These are phyloP conservation scores for Penicillium sp. DNA, from an alignment of 2,329 filamentous ascomycete genomes.

Conservation along the genomic window DNA sequence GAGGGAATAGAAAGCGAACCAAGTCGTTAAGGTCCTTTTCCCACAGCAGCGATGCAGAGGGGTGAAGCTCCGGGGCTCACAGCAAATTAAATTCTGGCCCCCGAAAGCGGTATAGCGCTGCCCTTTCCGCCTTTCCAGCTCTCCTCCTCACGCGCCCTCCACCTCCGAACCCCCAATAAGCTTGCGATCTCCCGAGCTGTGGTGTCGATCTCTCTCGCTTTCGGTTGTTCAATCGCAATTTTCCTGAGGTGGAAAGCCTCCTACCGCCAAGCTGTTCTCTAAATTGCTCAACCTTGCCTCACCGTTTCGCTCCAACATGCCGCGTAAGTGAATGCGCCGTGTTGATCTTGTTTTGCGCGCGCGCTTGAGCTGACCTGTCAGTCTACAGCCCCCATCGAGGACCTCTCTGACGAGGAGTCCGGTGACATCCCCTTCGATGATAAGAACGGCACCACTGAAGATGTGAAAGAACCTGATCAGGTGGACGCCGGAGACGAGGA, in stretches of 20 bases:
- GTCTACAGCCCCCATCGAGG: conserved; percentile 40
- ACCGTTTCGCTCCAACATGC: conserved; percentile 41
- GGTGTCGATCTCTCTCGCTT: background rate
- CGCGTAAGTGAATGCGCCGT: conserved; percentile 44
- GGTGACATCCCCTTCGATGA: conserved; percentile 47
- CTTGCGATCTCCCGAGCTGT: conserved; percentile 1
- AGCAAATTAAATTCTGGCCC: conserved; percentile 49
- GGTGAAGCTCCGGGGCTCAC: conserved; percentile 43
- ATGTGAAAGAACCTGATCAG: conserved; percentile 29
- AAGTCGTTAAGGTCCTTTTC: conserved; percentile 17
- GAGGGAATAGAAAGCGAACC: conserved; percentile 10
- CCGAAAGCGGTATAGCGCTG: conserved; percentile 44
- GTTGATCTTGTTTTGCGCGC: conserved; percentile 22
- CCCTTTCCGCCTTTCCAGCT: conserved; percentile 33
- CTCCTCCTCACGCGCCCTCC: conserved; percentile 36
- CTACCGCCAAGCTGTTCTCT: conserved; percentile 42
- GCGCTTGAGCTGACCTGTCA: conserved; percentile 12
- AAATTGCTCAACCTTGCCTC: conserved; percentile 33
- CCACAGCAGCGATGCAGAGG: conserved; percentile 30
- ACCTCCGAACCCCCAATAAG: background rate
- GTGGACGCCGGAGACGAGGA: conserved; percentile 32
- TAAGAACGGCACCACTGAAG: conserved; percentile 30
- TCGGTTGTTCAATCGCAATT: background rate
- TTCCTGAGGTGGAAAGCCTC: conserved; percentile 15
- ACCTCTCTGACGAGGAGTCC: conserved; percentile 46